A percentile compares a stretch with the other conserved stretches of the same genome.
phyloP scores from a whole-genome alignment of 116 monocot genomes.

The Iris pallida region DNA sequence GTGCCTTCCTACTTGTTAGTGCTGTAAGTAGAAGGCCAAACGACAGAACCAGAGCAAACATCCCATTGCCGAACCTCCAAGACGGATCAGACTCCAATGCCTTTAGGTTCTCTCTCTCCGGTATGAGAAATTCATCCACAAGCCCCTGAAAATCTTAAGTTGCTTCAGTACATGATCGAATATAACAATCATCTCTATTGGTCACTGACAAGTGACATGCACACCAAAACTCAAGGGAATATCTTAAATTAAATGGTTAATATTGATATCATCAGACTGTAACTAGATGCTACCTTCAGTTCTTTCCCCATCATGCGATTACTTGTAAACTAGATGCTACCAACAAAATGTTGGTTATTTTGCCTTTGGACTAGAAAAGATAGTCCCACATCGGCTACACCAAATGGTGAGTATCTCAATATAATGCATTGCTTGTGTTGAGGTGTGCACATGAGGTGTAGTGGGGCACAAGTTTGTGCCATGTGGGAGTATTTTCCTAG shows the following conservation, averaged over 20 bases:
- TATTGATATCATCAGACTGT: background rate
- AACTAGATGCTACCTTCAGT: background rate
- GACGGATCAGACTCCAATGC: slow-evolving; percentile 32
- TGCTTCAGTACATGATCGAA: background rate
- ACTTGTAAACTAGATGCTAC: background rate
- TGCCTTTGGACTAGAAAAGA: no score
- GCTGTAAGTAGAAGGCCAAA: slow-evolving; percentile 81
- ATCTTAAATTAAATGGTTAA: background rate
- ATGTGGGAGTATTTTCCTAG: no score
- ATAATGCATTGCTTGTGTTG: no score
- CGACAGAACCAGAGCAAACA: slow-evolving; percentile 79
- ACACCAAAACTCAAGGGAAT: background rate
- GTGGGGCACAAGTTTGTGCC: no score
- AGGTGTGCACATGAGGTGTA: no score
- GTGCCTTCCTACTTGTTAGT: slow-evolving; percentile 62
- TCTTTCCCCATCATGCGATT: background rate
- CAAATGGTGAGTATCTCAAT: no score
- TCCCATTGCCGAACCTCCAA: slow-evolving; percentile 79
- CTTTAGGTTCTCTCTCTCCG: slow-evolving; percentile 49
- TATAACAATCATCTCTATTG: background rate
- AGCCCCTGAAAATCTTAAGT: slow-evolving; percentile 38
- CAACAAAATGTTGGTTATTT: no score
- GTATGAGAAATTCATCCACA: slow-evolving; percentile 62
- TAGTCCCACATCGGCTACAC: no score
- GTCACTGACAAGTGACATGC: background rate